A percentile compares a stretch with the other conserved stretches of the same genome.
phyloP scores from a whole-genome alignment of 2,329 filamentous ascomycete genomes.

The Fonsecaea pugnacius region DNA sequence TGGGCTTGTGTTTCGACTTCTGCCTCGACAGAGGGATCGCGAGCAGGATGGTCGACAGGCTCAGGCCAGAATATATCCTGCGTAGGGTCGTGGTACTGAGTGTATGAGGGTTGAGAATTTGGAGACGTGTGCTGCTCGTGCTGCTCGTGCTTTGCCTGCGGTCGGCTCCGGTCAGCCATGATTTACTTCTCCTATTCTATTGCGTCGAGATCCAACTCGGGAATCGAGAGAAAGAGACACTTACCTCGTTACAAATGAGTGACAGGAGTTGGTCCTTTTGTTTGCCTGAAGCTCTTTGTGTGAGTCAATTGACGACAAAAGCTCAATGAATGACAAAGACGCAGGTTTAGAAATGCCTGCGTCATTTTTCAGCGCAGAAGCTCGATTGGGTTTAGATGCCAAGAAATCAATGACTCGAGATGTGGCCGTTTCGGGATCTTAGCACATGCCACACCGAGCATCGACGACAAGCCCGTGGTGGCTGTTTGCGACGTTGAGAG shows the following conservation, averaged over 20 bases:
- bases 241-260: slow-evolving; percentile 26
- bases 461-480: background rate
- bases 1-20: background rate
- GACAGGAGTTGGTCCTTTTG: slow-evolving; percentile 28
- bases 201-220: background rate
- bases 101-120: slow-evolving; percentile 7
- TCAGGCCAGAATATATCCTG: slow-evolving; percentile 25
- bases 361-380: slow-evolving; percentile 24
- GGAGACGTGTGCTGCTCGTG: background rate
- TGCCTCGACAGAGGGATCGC: background rate
- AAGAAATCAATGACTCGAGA: slow-evolving; percentile 8
- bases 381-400: slow-evolving; percentile 11
- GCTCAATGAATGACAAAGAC: slow-evolving; percentile 26
- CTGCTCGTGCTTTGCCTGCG: slow-evolving; percentile 6
- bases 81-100: slow-evolving; percentile 23
- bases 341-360: slow-evolving; percentile 10
- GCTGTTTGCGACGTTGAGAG: background rate
- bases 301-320: slow-evolving; percentile 20
- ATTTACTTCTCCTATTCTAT: background rate
- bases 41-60: slow-evolving; percentile 15
- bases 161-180: slow-evolving; percentile 31
- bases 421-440: slow-evolving; percentile 9
- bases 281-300: slow-evolving; percentile 21
- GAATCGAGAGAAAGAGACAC: background rate
- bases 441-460: background rate